phyloP scores from a whole-genome alignment of 805 yeast genomes.

The Lipomyces spencermartinsiae region DNA sequence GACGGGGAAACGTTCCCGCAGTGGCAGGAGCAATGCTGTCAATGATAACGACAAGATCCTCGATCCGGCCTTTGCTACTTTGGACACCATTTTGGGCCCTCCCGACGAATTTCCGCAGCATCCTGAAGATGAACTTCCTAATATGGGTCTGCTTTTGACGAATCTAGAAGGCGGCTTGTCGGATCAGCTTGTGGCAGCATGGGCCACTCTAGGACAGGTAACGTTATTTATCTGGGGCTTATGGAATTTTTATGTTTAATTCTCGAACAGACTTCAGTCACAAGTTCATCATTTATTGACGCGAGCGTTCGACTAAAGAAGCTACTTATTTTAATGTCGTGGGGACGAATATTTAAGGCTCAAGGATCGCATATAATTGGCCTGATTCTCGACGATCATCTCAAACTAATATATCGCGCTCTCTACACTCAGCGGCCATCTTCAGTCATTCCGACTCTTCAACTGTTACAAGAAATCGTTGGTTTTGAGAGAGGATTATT shows the following conservation, averaged over 20 bases:
- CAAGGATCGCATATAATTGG: conserved; percentile 49
- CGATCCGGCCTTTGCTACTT: conserved; percentile 24
- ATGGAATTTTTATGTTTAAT: background rate
- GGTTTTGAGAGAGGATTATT: conserved; percentile 56
- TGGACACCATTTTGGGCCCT: conserved; percentile 10
- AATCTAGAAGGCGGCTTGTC: conserved; percentile 28
- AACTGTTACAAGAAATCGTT: conserved; percentile 60
- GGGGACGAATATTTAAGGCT: background rate
- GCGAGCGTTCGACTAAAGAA: conserved; percentile 10
- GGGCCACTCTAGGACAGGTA: conserved; percentile 28
- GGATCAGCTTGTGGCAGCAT: conserved; percentile 23
- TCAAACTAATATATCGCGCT: conserved; percentile 71
- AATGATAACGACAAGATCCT: background rate
- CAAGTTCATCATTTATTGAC: conserved; percentile 17
- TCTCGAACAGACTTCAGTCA: conserved; percentile 17
- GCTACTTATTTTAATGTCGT: conserved; percentile 8
- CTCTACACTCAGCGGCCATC: conserved; percentile 63
- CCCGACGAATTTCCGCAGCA: background rate
- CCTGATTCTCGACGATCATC: conserved; percentile 60
- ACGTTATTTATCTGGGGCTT: background rate
- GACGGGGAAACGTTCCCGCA: background rate
- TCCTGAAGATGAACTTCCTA: background rate
- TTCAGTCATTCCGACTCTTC: conserved; percentile 65
- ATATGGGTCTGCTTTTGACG: conserved; percentile 2
- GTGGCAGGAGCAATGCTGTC: background rate